Percentiles rank a stretch among this genome's conserved stretches.
These are phyloP conservation scores for Sporothrix curviconia DNA, from an alignment of 2,329 filamentous ascomycete species.

Conservation along the genomic window DNA sequence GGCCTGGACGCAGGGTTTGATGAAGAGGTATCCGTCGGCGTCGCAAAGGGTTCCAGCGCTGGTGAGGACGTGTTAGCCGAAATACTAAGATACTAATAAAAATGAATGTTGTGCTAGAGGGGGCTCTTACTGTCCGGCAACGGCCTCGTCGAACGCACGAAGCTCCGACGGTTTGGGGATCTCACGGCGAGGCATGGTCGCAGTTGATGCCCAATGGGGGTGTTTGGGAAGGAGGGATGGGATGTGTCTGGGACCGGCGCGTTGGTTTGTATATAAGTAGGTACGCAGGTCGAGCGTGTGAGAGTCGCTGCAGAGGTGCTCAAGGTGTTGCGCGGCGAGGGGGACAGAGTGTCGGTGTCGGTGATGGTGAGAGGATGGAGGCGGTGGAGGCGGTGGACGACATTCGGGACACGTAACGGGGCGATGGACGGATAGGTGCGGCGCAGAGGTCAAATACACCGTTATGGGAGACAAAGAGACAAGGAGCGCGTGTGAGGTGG, in stretches of 20 bases:
- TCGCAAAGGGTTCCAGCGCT: slow-evolving; percentile 90
- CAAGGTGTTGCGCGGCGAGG: too few relatives aligned
- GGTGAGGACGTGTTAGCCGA: slow-evolving; percentile 14
- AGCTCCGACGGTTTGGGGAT: slow-evolving; percentile 56
- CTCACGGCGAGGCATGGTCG: slow-evolving; percentile 26
- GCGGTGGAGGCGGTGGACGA: neutral
- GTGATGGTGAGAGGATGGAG: neutral
- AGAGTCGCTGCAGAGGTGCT: too few relatives aligned
- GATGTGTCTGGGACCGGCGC: too few relatives aligned
- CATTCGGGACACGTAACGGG: neutral
- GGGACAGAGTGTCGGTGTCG: too few relatives aligned
- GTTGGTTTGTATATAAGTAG: too few relatives aligned
- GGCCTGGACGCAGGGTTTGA: slow-evolving; percentile 83
- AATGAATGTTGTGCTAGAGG: slow-evolving; percentile 32
- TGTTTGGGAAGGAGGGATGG: too few relatives aligned
- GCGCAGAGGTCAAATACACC: too few relatives aligned
- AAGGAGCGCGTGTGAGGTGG: neutral
- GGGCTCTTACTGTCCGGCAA: slow-evolving; percentile 72
- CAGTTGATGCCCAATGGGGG: neutral
- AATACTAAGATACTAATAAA: too few relatives aligned
- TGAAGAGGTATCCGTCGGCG: slow-evolving; percentile 73
- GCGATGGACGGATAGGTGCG: neutral
- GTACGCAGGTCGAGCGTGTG: too few relatives aligned
- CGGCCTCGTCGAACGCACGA: slow-evolving; percentile 65
- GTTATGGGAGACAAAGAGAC: too few relatives aligned